Evolutionary conservation across 805 yeast genomes (phyloP), one percentile per base, ranked within the genome.

Genomic region (Teunomyces funiuensis): DNA sequence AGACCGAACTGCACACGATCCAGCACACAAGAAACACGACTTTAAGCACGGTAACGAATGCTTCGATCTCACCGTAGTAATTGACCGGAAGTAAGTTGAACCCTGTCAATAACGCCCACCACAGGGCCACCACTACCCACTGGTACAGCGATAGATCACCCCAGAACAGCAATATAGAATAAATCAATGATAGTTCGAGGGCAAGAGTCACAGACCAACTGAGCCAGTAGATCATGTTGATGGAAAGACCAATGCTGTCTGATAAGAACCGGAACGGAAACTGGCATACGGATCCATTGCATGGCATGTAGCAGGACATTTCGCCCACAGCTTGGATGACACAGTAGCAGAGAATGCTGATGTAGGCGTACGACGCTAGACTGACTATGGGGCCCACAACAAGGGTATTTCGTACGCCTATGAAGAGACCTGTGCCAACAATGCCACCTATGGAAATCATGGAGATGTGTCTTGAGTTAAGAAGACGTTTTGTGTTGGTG

Each of bases 401-500:
- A 6, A 22, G 25, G 9, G 25, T 22, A 11, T 22, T 22, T 9
- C 51, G 39, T 15, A 55, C 44, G 15, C 55, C 52, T 20, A 50
- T 45, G 36, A 57, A 56, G 25, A 54, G 43, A 1, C 61, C 61
- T 3, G 57, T 52, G 13, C 61, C 60, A 3, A 55, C 50, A 11
- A 53, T 57, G 22, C 57, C 58, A 14, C 60, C 61, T 13, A 57
- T 45, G n/a, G 51, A 47, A 10, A 55, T 51, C 56, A 53, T 52
- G 8, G 54, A 47, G 20, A 45, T 28, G 27, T 34, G 37, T 9
- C 28, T 11, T 2, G 37, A 19, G 8, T 22, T 34, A 9, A 34
- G 22, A 8, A 34, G 19, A 3, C 37, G 25, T 3, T 34, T 22
- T 6, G 37, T 23, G 13, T 23, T 17, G 18, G 23, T 20, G 14